Evolutionary conservation across 768 basidiomycete genomes (phyloP).

Genomic region (Imleria badia): DNA sequence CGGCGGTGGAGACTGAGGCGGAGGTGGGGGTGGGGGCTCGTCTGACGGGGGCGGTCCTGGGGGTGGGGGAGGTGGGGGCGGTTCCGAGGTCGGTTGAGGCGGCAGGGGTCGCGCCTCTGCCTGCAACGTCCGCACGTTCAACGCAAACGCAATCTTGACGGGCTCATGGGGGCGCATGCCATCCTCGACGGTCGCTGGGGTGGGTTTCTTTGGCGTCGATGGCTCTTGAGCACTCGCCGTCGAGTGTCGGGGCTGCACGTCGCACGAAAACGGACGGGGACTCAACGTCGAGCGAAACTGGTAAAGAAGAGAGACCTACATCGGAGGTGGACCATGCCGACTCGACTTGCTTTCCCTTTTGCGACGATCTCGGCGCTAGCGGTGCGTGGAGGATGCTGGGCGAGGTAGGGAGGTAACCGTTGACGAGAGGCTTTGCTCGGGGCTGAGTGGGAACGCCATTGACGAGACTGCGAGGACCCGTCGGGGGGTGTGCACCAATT

Average conservation of each 20-base stretch:
- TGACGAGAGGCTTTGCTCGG: slow-evolving; percentile 42
- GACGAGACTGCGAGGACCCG: slow-evolving; percentile 61
- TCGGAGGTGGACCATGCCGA: slow-evolving; percentile 35
- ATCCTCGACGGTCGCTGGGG: slow-evolving; percentile 28
- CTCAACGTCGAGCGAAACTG: not conserved
- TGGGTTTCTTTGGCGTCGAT: slow-evolving; percentile 15
- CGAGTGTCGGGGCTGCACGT: slow-evolving; percentile 15
- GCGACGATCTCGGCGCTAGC: slow-evolving; percentile 32
- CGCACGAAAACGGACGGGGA: slow-evolving; percentile 6
- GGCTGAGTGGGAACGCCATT: slow-evolving; percentile 35
- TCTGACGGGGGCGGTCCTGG: slow-evolving; percentile 30
- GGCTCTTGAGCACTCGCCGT: slow-evolving; percentile 15
- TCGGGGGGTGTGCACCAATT: slow-evolving; percentile 58
- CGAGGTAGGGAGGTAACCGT: slow-evolving; percentile 39
- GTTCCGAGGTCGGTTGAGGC: slow-evolving; percentile 38
- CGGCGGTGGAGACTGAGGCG: slow-evolving; percentile 29
- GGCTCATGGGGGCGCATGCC: slow-evolving; percentile 33
- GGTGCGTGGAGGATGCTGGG: slow-evolving; percentile 28
- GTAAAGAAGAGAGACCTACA: slow-evolving; percentile 24
- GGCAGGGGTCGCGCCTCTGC: slow-evolving; percentile 31
- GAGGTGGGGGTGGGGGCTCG: slow-evolving; percentile 26
- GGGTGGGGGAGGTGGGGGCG: slow-evolving; percentile 38
- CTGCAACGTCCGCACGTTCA: slow-evolving; percentile 29
- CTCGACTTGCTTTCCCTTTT: slow-evolving; percentile 46
- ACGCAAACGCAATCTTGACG: slow-evolving; percentile 32